These are phyloP conservation scores for Raphanus raphanistrum DNA, from an alignment of 345 rosid genomes.

Conservation along the genomic window DNA sequence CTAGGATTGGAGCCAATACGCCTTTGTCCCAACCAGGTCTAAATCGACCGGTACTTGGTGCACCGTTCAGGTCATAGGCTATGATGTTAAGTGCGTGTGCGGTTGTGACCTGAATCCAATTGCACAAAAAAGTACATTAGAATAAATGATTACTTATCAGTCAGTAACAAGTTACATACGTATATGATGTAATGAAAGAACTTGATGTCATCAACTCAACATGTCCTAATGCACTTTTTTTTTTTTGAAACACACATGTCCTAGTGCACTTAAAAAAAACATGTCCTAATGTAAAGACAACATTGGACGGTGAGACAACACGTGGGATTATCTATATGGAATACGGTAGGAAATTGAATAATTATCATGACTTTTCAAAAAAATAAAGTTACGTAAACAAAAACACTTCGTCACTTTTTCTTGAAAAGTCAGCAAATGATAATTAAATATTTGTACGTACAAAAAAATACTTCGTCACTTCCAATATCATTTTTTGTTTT, in stretches of 20 bases:
- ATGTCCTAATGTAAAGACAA: slow-evolving; percentile 10
- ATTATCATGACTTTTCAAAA: slow-evolving; percentile 1
- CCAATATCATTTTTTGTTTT: background rate
- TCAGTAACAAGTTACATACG: background rate
- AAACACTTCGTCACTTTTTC: too few species aligned
- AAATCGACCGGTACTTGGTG: slow-evolving; percentile 67
- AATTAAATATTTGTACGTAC: too few species aligned
- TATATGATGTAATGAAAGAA: background rate
- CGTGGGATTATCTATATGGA: slow-evolving; percentile 21
- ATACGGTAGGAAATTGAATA: background rate
- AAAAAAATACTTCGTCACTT: background rate
- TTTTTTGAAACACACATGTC: too few species aligned
- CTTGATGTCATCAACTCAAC: background rate
- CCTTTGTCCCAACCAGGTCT: slow-evolving; percentile 45
- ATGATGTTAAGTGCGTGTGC: slow-evolving; percentile 68
- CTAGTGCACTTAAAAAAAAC: too few species aligned
- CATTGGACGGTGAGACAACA: slow-evolving; percentile 17
- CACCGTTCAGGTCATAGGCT: slow-evolving; percentile 33
- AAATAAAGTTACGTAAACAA: background rate
- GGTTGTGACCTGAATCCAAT: slow-evolving; percentile 59
- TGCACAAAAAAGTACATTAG: background rate
- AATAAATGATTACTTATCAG: background rate
- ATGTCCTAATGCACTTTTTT: background rate
- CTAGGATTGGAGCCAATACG: slow-evolving; percentile 63
- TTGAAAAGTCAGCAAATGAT: too few species aligned